phyloP scores from a whole-genome alignment of 371 early-diverging fungal species.

The Mortierella sp. region DNA sequence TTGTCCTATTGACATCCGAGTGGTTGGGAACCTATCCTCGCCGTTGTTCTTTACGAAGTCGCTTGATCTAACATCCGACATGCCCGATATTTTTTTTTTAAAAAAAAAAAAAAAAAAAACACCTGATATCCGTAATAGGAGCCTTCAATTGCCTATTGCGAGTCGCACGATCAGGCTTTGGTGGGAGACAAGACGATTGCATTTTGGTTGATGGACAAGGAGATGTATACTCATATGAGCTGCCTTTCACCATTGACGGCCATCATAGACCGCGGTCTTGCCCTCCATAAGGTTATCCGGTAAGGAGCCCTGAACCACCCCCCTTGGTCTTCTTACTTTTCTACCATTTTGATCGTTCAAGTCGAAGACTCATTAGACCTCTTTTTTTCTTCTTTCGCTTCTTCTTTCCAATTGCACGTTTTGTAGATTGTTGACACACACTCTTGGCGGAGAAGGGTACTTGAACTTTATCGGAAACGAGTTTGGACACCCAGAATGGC shows the following conservation, averaged over 20 bases:
- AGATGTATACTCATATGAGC: slow-evolving; percentile 96
- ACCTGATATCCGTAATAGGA: slow-evolving; percentile 56
- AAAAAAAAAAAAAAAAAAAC: too few relatives aligned
- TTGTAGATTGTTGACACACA: slow-evolving; percentile 73
- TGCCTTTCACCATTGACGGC: slow-evolving; percentile 81
- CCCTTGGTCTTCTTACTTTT: too few relatives aligned
- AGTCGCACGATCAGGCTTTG: slow-evolving; percentile 95
- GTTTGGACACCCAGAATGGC: slow-evolving; percentile 98
- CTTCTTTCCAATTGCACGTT: too few relatives aligned
- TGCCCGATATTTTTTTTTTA: too few relatives aligned
- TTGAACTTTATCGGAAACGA: slow-evolving; percentile 96
- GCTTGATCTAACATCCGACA: too few relatives aligned
- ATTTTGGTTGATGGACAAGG: slow-evolving; percentile 97
- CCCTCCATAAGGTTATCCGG: slow-evolving; percentile 94
- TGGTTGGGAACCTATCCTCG: too few relatives aligned
- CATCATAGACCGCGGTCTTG: slow-evolving; percentile 90
- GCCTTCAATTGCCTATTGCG: slow-evolving; percentile 89
- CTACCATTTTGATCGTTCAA: too few relatives aligned
- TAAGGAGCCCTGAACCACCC: too few relatives aligned
- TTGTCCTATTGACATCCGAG: too few relatives aligned
- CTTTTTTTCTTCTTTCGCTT: background rate
- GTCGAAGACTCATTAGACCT: background rate
- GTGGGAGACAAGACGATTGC: slow-evolving; percentile 97
- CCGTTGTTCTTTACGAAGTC: too few relatives aligned
- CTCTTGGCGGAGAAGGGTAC: slow-evolving; percentile 93